A percentile compares a stretch with the other conserved stretches of the same genome.
Evolutionary conservation across 2,329 filamentous ascomycete species (phyloP).

Genomic region (Berkeleyomyces basicola): DNA sequence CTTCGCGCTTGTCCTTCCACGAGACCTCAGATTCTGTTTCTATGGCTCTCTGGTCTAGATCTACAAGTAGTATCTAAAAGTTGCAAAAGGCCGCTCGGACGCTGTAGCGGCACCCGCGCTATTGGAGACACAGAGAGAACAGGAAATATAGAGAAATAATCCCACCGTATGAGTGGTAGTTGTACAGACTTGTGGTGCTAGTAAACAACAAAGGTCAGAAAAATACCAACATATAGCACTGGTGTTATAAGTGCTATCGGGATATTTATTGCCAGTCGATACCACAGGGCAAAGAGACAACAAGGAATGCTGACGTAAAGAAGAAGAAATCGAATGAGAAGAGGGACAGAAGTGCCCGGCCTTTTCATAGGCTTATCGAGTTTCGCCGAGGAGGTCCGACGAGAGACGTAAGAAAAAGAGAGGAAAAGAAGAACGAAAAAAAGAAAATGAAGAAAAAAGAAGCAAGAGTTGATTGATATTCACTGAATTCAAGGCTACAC

Average conservation of each 20-base stretch:
- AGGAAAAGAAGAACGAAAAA: background rate
- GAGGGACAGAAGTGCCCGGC: background rate
- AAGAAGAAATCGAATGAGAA: background rate
- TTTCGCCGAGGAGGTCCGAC: background rate
- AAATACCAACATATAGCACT: background rate
- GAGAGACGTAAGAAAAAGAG: background rate
- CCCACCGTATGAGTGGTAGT: background rate
- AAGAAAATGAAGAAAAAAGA: background rate
- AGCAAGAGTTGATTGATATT: background rate
- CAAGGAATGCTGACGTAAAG: background rate
- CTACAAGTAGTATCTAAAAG: background rate
- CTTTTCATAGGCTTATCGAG: background rate
- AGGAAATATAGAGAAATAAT: background rate
- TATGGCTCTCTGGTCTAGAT: background rate
- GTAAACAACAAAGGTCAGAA: background rate
- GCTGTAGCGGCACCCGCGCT: background rate
- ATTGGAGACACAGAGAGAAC: background rate
- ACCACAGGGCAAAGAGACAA: background rate
- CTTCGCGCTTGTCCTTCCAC: no score
- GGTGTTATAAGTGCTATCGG: background rate
- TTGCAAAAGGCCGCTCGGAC: background rate
- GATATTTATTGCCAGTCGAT: background rate
- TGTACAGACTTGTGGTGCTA: background rate
- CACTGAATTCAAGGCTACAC: background rate
- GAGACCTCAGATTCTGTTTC: background rate